These are phyloP conservation scores for Colletotrichum endophyticum DNA, from an alignment of 2,329 filamentous ascomycete species.

Conservation along the genomic window DNA sequence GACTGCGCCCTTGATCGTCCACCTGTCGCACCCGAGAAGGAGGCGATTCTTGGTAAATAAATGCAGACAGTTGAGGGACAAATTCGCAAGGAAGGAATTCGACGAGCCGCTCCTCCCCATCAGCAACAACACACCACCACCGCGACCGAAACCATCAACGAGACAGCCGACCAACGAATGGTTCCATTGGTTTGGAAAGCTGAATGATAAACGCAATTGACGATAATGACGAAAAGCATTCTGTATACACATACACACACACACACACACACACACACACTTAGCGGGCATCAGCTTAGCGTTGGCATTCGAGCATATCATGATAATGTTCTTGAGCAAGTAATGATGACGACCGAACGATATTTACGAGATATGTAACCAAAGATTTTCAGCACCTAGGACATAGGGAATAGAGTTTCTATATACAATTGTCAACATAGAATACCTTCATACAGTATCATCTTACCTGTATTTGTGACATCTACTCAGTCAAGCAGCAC, in stretches of 20 bases:
- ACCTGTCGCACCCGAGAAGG: not conserved
- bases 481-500: not conserved
- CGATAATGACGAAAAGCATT: not conserved
- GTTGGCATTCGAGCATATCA: not conserved
- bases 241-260: not conserved
- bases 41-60: not conserved
- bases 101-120: not conserved
- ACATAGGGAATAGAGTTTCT: not conserved
- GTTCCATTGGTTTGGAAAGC: not conserved
- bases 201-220: not conserved
- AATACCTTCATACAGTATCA: not conserved
- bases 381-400: not conserved
- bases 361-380: not conserved
- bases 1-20: not conserved
- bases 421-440: not conserved
- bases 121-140: not conserved
- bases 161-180: not conserved
- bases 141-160: not conserved
- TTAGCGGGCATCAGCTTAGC: not conserved
- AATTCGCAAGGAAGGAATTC: not conserved
- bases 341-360: not conserved
- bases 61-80: not conserved
- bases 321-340: not conserved
- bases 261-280: not conserved
- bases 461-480: not conserved